phyloP scores from a whole-genome alignment of 1,284 basidiomycete genomes.

The Inonotus hispidus region DNA sequence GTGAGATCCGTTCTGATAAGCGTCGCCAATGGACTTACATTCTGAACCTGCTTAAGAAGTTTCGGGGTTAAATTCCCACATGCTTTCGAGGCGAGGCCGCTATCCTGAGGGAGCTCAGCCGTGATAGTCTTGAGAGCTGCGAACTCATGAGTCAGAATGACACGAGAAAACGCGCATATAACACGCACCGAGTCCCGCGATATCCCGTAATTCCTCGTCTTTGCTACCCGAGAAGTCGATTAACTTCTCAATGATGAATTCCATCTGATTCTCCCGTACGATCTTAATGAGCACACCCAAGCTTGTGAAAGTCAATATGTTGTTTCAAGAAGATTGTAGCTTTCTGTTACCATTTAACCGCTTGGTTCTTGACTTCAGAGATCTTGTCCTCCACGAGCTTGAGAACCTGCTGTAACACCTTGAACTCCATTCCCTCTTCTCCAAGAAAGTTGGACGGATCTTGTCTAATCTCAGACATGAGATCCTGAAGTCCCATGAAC shows the following conservation, averaged over 20 bases:
- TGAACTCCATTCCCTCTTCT: conserved; percentile 79
- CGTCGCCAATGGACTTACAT: conserved; percentile 41
- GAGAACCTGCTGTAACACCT: conserved; percentile 76
- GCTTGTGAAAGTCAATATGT: conserved; percentile 34
- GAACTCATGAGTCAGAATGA: not conserved
- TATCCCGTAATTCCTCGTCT: conserved; percentile 89
- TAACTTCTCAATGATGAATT: conserved; percentile 80
- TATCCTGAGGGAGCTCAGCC: conserved; percentile 77
- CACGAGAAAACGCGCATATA: conserved; percentile 5
- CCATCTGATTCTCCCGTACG: conserved; percentile 77
- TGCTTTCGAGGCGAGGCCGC: conserved; percentile 73
- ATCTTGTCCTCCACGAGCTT: conserved; percentile 88
- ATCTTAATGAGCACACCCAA: conserved; percentile 85
- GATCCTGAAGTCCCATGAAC: conserved; percentile 92
- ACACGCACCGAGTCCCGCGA: conserved; percentile 80
- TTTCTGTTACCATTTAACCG: conserved; percentile 79
- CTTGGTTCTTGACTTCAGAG: conserved; percentile 97
- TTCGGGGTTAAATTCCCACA: conserved; percentile 85
- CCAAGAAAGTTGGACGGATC: conserved; percentile 65
- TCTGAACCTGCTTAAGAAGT: conserved; percentile 71
- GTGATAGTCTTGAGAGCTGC: conserved; percentile 93
- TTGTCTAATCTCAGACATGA: conserved; percentile 80
- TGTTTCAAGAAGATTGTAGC: not conserved
- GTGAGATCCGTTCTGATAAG: conserved; percentile 15
- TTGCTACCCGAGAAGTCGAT: conserved; percentile 80